Conservation (phyloP, 768 basidiomycete genomes). For the Crassisporium funariophilum region DNA sequence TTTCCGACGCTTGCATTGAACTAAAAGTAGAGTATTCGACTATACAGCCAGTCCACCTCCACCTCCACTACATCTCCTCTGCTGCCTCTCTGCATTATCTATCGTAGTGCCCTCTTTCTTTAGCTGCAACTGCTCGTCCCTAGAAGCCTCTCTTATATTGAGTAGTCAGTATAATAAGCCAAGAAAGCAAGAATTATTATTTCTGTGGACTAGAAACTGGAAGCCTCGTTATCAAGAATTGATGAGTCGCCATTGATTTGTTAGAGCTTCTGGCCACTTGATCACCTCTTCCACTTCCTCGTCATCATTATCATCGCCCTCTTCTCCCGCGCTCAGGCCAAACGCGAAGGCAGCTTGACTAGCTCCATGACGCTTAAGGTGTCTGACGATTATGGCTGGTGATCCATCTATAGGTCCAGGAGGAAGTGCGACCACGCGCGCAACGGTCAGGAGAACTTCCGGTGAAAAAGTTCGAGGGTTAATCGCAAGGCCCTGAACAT, state of each 20-base stretch:
- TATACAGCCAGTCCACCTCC: background rate
- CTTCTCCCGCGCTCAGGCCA: slow-evolving; percentile 17
- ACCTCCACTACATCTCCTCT: background rate
- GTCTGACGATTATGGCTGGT: slow-evolving; percentile 5
- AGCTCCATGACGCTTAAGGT: slow-evolving; percentile 15
- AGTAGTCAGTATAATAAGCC: no score
- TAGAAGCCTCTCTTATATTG: no score
- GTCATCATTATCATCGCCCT: slow-evolving; percentile 17
- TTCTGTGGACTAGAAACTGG: no score
- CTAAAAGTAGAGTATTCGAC: slow-evolving; percentile 13
- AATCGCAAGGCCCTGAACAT: slow-evolving; percentile 55
- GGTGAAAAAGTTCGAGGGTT: slow-evolving; percentile 63
- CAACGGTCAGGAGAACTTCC: slow-evolving; percentile 54
- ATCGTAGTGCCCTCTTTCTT: background rate
- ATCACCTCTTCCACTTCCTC: slow-evolving; percentile 23
- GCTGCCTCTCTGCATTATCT: background rate
- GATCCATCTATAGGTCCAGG: slow-evolving; percentile 3
- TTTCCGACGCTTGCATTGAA: background rate
- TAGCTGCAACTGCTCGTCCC: no score
- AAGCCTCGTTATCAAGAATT: no score
- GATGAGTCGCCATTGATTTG: slow-evolving; percentile 9
- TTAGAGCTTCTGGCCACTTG: slow-evolving; percentile 23
- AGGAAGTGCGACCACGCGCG: slow-evolving; percentile 32
- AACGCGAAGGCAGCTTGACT: slow-evolving; percentile 24
- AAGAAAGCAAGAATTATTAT: no score